Evolutionary conservation across 345 rosid species (phyloP).

Genomic region (Hypericum perforatum): DNA sequence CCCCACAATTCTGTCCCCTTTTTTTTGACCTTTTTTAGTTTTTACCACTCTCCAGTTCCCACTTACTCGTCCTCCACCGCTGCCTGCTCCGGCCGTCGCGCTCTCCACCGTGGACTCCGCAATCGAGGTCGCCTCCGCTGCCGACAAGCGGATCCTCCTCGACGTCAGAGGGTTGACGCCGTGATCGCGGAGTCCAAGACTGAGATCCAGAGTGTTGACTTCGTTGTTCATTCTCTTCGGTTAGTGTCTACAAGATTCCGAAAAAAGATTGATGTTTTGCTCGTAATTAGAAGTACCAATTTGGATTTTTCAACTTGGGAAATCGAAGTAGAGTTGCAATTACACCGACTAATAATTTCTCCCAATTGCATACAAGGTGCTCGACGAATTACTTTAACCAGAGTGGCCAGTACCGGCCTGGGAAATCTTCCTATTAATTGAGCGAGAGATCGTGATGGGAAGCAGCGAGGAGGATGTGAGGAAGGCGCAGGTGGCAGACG

Average conservation of each 20-base stretch:
- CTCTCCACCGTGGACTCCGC: not conserved
- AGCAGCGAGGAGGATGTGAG: slow-evolving; percentile 14
- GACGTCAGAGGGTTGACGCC: slow-evolving; percentile 74
- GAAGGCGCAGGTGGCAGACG: slow-evolving; percentile 54
- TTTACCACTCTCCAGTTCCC: not conserved
- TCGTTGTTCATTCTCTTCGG: slow-evolving; percentile 60
- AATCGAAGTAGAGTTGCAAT: no score
- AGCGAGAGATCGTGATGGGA: not conserved
- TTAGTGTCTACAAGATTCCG: slow-evolving; percentile 4
- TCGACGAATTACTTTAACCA: no score
- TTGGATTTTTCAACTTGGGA: no score
- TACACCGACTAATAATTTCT: no score
- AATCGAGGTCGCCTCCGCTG: not conserved
- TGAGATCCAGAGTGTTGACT: slow-evolving; percentile 76
- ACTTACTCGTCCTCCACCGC: not conserved
- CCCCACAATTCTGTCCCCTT: not conserved
- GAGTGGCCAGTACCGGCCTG: no score
- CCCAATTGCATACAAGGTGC: no score
- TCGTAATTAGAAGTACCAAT: not conserved
- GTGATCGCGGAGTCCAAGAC: slow-evolving; percentile 68
- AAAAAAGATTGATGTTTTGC: not conserved
- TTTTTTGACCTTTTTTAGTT: not conserved
- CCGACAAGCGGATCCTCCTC: slow-evolving; percentile 48
- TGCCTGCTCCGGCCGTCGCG: not conserved
- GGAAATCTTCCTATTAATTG: no score